Base-by-base conservation (phyloP, 805 yeast species). In the Dipodascus geniculatus region DNA sequence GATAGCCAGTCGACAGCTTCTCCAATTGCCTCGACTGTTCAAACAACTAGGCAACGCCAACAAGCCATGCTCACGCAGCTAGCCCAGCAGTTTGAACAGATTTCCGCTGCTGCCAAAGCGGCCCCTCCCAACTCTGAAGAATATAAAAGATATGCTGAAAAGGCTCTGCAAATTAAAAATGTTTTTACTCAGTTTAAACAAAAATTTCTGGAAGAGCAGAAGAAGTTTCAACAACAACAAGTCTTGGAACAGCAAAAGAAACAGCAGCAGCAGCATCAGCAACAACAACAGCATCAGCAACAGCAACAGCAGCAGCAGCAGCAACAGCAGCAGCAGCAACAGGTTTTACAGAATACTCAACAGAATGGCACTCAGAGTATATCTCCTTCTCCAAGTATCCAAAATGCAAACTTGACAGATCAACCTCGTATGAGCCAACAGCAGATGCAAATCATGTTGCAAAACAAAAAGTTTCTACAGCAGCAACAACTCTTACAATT, bases 201-300 rank as follows among this genome's bases (percentile, higher is more conserved):
- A 38, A 38, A 38, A 16, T 38, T 38, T n/a, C 8, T 17, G 17
- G 44, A 38, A n/a, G 14, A 38, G 20, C 20, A 38, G 6, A 38
- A 38, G 14, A 38, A 38, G 19, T 3, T 38, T 22, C 31, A 23
- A 47, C 49, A 47, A 20, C 49, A 57, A 49, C 58, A 55, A 50
- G 56, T 60, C 23, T 54, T 44, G 53, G 53, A 49, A 48, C 60
- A 50, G 52, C 56, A 54, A 23, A 48, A 38, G 52, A 54, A 54
- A 44, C 56, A 56, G 56, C 59, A 51, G 55, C 60, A 57, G 53
- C 61, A 50, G 52, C 60, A 48, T 49, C 55, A 50, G 52, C 55
- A 54, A 52, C 59, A 55, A 28, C 61, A 54, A 51, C 54, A 52
- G 54, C 60, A 42, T 47, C 60, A 50, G 51, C 57, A 33, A 33